phyloP scores from a whole-genome alignment of 2,329 filamentous ascomycete species.

The Aspergillus versicolor region DNA sequence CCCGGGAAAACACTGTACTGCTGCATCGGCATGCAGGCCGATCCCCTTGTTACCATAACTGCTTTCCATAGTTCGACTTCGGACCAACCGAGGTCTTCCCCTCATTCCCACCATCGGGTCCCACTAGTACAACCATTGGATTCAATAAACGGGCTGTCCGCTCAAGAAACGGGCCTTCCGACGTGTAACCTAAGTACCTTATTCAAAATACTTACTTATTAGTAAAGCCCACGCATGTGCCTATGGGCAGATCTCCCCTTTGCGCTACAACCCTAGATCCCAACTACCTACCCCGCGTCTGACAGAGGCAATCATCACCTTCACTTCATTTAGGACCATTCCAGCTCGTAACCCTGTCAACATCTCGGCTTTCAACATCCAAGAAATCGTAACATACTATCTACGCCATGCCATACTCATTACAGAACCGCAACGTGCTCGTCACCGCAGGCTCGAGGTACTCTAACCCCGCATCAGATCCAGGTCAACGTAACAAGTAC shows the following conservation, averaged over 20 bases:
- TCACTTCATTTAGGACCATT: background rate
- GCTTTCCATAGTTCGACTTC: background rate
- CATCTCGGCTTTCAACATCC: background rate
- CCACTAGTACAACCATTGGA: background rate
- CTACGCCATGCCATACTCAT: slow-evolving; percentile 10
- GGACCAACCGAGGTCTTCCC: slow-evolving; percentile 1
- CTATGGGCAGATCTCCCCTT: background rate
- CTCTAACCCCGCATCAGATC: background rate
- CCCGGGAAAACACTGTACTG: background rate
- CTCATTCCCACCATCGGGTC: background rate
- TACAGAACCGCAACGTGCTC: slow-evolving; percentile 10
- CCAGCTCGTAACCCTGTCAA: background rate
- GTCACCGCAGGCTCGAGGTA: slow-evolving; percentile 10
- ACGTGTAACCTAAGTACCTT: background rate
- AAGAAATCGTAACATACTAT: background rate
- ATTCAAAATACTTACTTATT: background rate
- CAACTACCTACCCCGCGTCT: background rate
- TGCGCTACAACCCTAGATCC: background rate
- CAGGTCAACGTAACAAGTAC: background rate
- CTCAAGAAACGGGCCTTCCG: background rate
- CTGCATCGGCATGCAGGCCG: background rate
- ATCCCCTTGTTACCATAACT: background rate
- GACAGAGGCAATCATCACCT: background rate
- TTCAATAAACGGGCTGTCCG: background rate
- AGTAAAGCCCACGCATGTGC: background rate